These are phyloP conservation scores for Cenchrus fungigraminus DNA, from an alignment of 176 grass and related monocot species.

Conservation along the genomic window DNA sequence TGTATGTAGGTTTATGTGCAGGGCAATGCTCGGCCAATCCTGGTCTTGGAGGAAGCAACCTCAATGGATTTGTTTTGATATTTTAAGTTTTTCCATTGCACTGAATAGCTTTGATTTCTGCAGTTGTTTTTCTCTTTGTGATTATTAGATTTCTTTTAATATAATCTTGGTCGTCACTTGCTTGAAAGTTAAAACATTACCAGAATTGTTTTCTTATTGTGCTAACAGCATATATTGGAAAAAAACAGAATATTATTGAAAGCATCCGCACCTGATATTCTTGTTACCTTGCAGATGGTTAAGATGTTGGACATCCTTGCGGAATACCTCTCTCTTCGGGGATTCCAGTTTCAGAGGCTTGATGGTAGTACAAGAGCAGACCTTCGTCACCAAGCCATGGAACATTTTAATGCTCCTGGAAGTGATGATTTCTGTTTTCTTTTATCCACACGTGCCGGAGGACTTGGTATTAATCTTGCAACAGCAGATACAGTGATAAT, in stretches of 20 bases:
- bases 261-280: neutral
- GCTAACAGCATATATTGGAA: neutral
- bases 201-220: neutral
- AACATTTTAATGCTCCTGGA: constrained; percentile 98
- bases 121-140: neutral
- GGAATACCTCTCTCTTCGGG: constrained; percentile 90
- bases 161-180: neutral
- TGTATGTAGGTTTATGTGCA: neutral
- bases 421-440: constrained; percentile 99
- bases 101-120: neutral
- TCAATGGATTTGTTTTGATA: neutral
- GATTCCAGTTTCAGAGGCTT: constrained; percentile 98
- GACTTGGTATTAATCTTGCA: constrained; percentile 99
- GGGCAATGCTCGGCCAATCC: neutral
- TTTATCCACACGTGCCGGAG: constrained; percentile 95
- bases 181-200: neutral
- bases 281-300: constrained; percentile 81
- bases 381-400: constrained; percentile 99
- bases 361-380: constrained; percentile 98
- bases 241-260: constrained; percentile 19
- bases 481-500: constrained; percentile 99
- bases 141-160: constrained; percentile 10
- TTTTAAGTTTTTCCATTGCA: neutral
- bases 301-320: constrained; percentile 99
- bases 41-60: neutral